These are phyloP conservation scores for Physaria fendleri DNA, from an alignment of 345 rosid genomes.

Conservation along the genomic window DNA sequence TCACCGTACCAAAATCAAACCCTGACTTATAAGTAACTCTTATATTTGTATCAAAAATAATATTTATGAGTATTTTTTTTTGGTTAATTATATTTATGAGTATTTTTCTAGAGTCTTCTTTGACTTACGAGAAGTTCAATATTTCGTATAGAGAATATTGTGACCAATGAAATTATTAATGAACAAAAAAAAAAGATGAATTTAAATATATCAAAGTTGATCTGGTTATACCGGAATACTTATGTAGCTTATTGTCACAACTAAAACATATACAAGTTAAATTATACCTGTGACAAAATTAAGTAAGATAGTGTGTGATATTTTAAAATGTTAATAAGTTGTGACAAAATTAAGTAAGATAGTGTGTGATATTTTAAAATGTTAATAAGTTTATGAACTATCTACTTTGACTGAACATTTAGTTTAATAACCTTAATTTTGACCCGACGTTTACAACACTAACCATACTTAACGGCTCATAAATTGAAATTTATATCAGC, in stretches of 20 bases:
- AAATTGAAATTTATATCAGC: not conserved
- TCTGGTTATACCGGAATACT: not conserved
- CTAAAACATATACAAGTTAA: not conserved
- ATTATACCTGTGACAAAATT: not conserved
- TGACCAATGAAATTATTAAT: too few relatives aligned
- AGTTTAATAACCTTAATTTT: not conserved
- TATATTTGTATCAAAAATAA: not conserved
- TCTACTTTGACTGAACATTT: slow-evolving; percentile 4
- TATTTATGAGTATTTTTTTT: too few relatives aligned
- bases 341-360: too few relatives aligned
- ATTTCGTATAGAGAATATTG: not conserved
- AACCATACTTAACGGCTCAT: slow-evolving; percentile 12
- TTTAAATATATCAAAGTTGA: too few relatives aligned
- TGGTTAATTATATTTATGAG: too few relatives aligned
- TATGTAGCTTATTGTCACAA: not conserved
- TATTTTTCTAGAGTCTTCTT: not conserved
- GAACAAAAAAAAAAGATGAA: too few relatives aligned
- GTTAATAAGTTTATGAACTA: not conserved
- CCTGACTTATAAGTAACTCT: not conserved
- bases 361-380: not conserved
- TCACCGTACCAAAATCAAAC: not conserved
- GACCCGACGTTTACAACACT: slow-evolving; percentile 3
- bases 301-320: too few relatives aligned
- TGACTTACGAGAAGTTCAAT: not conserved
- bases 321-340: not conserved